Percentiles rank a stretch among this genome's conserved stretches.
These are phyloP conservation scores for Bruguiera parviflora DNA, from an alignment of 345 rosid genomes.

Conservation along the genomic window DNA sequence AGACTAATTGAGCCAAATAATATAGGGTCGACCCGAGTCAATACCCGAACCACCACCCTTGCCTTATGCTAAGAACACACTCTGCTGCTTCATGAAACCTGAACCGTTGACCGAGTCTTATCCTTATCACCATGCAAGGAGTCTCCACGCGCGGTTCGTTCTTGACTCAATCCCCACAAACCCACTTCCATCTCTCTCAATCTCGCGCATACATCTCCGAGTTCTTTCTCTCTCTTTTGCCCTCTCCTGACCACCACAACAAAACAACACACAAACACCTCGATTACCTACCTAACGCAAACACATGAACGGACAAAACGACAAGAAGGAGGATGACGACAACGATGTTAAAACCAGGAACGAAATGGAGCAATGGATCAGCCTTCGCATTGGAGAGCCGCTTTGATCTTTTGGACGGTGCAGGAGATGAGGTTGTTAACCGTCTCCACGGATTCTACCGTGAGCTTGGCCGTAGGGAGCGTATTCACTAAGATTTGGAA, in stretches of 20 bases:
- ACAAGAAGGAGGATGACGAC: no score
- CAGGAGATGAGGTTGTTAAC: conserved; percentile 81
- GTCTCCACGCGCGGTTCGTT: conserved; percentile 93
- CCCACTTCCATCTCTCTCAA: not conserved
- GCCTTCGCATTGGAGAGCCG: conserved; percentile 77
- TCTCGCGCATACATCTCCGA: not conserved
- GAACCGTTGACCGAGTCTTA: not conserved
- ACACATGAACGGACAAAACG: no score
- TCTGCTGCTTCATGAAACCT: conserved; percentile 1
- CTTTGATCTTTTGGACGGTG: conserved; percentile 81
- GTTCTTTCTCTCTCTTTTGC: no score
- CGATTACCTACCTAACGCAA: no score
- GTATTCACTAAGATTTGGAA: conserved; percentile 90
- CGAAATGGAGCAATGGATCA: conserved; percentile 5
- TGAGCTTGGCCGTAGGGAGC: conserved; percentile 80
- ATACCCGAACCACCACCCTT: conserved; percentile 99
- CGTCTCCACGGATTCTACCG: conserved; percentile 86
- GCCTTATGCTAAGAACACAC: conserved; percentile 37
- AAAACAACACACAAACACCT: no score
- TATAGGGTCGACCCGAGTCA: conserved; percentile 80
- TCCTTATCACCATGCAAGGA: conserved; percentile 54
- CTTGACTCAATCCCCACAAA: conserved; percentile 95
- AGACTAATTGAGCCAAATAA: not conserved
- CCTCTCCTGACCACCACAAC: no score
- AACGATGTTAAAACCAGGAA: not conserved